Evolutionary conservation across 2,329 filamentous ascomycete genomes (phyloP), one percentile per base, ranked within the genome.

Genomic region (Kalaharituber pfeilii): DNA sequence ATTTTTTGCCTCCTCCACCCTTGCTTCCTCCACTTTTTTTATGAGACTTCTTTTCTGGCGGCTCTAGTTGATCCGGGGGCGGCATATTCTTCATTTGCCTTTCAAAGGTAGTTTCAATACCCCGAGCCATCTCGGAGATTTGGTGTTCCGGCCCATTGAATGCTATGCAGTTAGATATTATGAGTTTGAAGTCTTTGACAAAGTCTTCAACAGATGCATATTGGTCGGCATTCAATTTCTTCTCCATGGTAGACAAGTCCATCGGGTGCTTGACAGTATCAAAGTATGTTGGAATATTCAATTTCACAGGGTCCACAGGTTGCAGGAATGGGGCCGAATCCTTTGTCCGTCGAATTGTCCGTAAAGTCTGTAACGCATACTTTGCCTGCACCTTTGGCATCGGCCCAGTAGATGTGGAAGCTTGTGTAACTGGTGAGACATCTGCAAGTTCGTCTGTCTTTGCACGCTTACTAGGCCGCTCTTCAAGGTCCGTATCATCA

Each of bases 101-200:
- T 36, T 78, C 69, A 63, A 81, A 80, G 52, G 75, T 76, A 8
- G 70, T 71, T 53, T 75, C 71, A 66, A 82, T 72, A 52, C 74
- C 77, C 59, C 79, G 75, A 15, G 81, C 82, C 53, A 81, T 76
- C 44, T 73, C 70, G 0, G 87, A 83, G 49, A 96, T 79, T 0
- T 77, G 71, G 64, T 96, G 88, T 4, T 77, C 71, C 0, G 76
- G 71, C 13, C 89, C 88, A 66, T 98, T 98, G 75, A 94, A 98
- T 0, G 72, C 70, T 33, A 82, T 66, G 0, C 84, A 80, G 66
- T 98, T 98, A 56, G 80, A 72, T 58, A 89, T 78, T 66, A 98
- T 82, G 53, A 87, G 73, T 28, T 80, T 71, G 51, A 95, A 75
- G 63, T 94, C 87, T 47, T 74, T 72, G 62, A 81, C 79, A 65